Evolutionary conservation across 2,329 filamentous ascomycete species (phyloP), one percentile per base, ranked within the genome.

Genomic region (Cladosporium colombiae): DNA sequence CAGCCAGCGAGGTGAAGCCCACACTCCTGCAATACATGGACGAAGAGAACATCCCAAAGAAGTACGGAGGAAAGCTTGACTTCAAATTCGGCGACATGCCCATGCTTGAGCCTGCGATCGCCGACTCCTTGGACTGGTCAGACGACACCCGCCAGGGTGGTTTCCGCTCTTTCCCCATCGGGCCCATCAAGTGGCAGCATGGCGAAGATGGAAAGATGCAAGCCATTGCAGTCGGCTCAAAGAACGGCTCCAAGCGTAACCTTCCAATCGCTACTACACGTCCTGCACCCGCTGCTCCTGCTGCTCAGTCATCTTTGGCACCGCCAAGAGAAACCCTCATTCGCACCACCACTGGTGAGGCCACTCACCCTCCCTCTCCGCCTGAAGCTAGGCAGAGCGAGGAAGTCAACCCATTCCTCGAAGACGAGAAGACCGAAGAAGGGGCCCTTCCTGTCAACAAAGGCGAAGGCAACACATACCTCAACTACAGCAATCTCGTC

Each of bases 31-130:
- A 87, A 64, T 97, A 94, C 79, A 92, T 98, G 76, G 90, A 96
- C 62, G 83, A 86, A 0, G 84, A 86, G 62, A 91, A 94, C 78
- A 93, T 98, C 68, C 94, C 94, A 21, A 93, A 91, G 77, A 88
- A 90, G 76, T 98, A 97, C 76, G 94, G 94, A 67, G 94, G 94
- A 53, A 85, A 92, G 69, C 85, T 97, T 10, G 90, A 96, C 27
- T 97, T 91, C 81, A 80, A 85, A 59, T 97, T 91, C 80, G 92
- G 92, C 64, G 86, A 91, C 68, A 82, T 89, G 78, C 89, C 91
- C 7, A 85, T 87, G 61, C 79, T 93, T n/a, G 93, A 97, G 66
- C 78, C 80, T 0, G 73, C 70, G 14, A 81, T 84, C 44, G 75
- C 77, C n/a, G 68, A 76, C 7, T 73, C 72, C 13, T 70, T 84